Conservation (phyloP, 208 protist species). For the Leishmania arabica region DNA sequence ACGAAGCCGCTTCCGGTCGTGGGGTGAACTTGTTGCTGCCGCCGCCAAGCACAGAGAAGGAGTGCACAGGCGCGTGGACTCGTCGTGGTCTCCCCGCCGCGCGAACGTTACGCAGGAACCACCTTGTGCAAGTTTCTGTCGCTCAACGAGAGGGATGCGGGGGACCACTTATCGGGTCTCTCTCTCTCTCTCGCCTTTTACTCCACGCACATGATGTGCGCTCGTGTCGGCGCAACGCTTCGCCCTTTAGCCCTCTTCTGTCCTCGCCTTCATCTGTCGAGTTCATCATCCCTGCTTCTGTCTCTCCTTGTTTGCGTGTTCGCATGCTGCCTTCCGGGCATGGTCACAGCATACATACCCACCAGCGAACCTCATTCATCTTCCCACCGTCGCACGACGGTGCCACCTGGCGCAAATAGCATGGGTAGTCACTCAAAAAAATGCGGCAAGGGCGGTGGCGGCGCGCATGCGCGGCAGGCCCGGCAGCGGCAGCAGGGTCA, state of each 20-base stretch:
- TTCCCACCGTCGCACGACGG: neutral
- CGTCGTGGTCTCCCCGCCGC: neutral
- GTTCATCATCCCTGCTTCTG: neutral
- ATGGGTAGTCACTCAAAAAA: slow-evolving; percentile 93
- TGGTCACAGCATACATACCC: neutral
- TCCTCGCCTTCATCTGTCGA: neutral
- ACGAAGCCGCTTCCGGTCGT: neutral
- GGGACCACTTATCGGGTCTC: neutral
- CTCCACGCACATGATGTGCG: neutral
- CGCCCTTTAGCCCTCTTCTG: neutral
- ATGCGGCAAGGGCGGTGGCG: slow-evolving; percentile 73
- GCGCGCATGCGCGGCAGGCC: slow-evolving; percentile 35
- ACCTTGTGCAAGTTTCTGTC: neutral
- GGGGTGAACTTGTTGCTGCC: neutral
- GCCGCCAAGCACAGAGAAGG: neutral
- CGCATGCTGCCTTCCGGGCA: neutral
- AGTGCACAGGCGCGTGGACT: neutral
- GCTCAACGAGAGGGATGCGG: neutral
- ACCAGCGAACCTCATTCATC: neutral
- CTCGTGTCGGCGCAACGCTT: neutral
- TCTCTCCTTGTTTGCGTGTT: neutral
- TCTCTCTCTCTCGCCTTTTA: neutral
- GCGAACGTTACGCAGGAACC: neutral
- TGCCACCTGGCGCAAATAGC: neutral
- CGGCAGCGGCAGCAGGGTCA: slow-evolving; percentile 32